Evolutionary conservation across 148 eudicot species (phyloP).

Genomic region (Camellia sinensis): DNA sequence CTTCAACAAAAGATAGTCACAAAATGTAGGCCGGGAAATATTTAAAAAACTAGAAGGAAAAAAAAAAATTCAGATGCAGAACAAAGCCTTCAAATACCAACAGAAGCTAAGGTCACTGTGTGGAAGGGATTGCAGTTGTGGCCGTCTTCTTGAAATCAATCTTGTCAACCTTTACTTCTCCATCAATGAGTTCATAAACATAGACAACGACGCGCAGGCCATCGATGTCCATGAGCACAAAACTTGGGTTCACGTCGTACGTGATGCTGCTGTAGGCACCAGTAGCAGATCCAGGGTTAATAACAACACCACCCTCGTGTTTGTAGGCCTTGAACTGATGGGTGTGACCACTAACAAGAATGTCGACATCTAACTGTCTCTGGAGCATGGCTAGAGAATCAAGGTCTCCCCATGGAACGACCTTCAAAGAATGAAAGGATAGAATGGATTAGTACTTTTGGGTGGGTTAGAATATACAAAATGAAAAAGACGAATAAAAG

Average conservation of each 20-base stretch:
- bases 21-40: background rate
- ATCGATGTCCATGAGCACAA: conserved; percentile 98
- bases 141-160: conserved; percentile 92
- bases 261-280: conserved; percentile 97
- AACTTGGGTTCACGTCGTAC: conserved; percentile 94
- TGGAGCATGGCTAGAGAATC: conserved; percentile 98
- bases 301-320: conserved; percentile 98
- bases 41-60: no score
- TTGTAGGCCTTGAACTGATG: conserved; percentile 99
- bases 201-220: conserved; percentile 92
- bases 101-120: conserved; percentile 12
- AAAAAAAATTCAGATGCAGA: background rate
- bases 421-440: conserved; percentile 35
- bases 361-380: conserved; percentile 94
- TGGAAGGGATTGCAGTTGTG: conserved; percentile 35
- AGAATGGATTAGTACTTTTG: background rate
- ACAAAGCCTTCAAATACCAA: conserved; percentile 1
- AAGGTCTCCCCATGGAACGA: conserved; percentile 94
- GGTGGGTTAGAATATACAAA: background rate
- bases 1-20: background rate
- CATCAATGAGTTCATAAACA: conserved; percentile 95
- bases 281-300: conserved; percentile 96
- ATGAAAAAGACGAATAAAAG: background rate
- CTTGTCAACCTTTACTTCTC: conserved; percentile 98
- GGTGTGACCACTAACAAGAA: conserved; percentile 92